Conservation (phyloP, 352 stramenopile genomes). For the Phytopythium helicoides region DNA sequence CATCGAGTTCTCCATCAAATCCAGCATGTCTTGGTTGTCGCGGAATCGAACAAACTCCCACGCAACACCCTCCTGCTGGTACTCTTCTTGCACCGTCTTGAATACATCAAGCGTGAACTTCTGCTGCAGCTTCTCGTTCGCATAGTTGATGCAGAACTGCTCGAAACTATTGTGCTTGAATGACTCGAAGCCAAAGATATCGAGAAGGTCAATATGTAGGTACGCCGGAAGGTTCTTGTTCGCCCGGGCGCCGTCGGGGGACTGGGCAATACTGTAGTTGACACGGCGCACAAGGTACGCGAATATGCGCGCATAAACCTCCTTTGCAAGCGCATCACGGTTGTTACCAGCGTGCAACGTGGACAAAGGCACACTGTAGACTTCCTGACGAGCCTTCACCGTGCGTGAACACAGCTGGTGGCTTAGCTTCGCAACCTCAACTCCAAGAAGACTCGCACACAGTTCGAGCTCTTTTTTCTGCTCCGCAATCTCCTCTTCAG, state of each 20-base stretch:
- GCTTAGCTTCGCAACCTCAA: slow-evolving; percentile 56
- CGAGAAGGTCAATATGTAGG: slow-evolving; percentile 92
- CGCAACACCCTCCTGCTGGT: slow-evolving; percentile 60
- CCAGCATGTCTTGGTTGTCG: slow-evolving; percentile 91
- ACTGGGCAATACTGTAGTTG: slow-evolving; percentile 80
- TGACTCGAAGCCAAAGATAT: slow-evolving; percentile 98
- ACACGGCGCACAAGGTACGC: slow-evolving; percentile 91
- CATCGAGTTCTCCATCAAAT: slow-evolving; percentile 88
- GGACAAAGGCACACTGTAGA: slow-evolving; percentile 79
- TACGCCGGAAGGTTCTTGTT: slow-evolving; percentile 35
- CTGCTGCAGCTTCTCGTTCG: slow-evolving; percentile 94
- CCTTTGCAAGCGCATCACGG: slow-evolving; percentile 94
- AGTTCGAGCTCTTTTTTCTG: slow-evolving; percentile 62
- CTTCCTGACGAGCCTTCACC: slow-evolving; percentile 77
- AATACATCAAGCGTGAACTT: slow-evolving; percentile 89
- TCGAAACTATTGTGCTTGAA: slow-evolving; percentile 94
- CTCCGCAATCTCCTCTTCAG: slow-evolving; percentile 35
- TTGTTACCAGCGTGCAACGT: slow-evolving; percentile 76
- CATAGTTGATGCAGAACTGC: slow-evolving; percentile 97
- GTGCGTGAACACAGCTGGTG: slow-evolving; percentile 80
- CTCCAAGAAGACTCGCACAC: slow-evolving; percentile 64
- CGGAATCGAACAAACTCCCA: slow-evolving; percentile 85
- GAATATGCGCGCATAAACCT: slow-evolving; percentile 95
- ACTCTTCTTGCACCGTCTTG: slow-evolving; percentile 86
- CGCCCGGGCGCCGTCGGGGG: slow-evolving; percentile 16